Conservation (phyloP, 805 yeast species). For the Candida xiaguanensis region DNA sequence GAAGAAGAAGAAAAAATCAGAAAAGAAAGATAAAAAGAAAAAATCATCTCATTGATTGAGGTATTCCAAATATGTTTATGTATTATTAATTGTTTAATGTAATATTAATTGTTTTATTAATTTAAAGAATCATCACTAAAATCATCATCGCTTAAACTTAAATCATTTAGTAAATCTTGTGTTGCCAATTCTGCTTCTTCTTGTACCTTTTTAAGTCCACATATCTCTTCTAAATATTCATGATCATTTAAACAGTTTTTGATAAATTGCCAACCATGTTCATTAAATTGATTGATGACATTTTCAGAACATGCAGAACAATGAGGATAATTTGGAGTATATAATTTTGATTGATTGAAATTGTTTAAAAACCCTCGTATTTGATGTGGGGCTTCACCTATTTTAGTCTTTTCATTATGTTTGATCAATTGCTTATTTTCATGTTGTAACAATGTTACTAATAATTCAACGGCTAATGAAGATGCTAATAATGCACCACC, state of each 20-base stretch:
- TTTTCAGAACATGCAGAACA: conserved; percentile 84
- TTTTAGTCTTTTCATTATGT: conserved; percentile 20
- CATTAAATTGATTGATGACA: conserved; percentile 50
- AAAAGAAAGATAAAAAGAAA: conserved; percentile 15
- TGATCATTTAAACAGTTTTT: conserved; percentile 62
- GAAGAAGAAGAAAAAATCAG: conserved; percentile 31
- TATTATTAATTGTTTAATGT: conserved; percentile 2
- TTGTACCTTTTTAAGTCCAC: conserved; percentile 78
- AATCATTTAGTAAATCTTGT: conserved; percentile 3
- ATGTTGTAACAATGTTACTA: conserved; percentile 72
- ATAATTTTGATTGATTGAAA: conserved; percentile 60
- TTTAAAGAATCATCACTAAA: too few relatives aligned
- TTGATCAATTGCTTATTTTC: conserved; percentile 46
- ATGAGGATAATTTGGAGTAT: conserved; percentile 66
- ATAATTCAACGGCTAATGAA: conserved; percentile 78
- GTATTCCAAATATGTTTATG: not conserved
- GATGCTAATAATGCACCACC: conserved; percentile 91
- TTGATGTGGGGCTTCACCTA: conserved; percentile 87
- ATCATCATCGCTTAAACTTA: conserved; percentile 3
- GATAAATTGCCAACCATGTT: conserved; percentile 79
- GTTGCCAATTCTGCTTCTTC: conserved; percentile 57
- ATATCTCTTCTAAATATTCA: conserved; percentile 64
- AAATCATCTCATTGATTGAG: conserved; percentile 3
- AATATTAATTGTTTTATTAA: not conserved
- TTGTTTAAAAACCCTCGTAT: conserved; percentile 77